phyloP scores from a whole-genome alignment of 2,329 filamentous ascomycete species.

The Ilyonectria sp. region DNA sequence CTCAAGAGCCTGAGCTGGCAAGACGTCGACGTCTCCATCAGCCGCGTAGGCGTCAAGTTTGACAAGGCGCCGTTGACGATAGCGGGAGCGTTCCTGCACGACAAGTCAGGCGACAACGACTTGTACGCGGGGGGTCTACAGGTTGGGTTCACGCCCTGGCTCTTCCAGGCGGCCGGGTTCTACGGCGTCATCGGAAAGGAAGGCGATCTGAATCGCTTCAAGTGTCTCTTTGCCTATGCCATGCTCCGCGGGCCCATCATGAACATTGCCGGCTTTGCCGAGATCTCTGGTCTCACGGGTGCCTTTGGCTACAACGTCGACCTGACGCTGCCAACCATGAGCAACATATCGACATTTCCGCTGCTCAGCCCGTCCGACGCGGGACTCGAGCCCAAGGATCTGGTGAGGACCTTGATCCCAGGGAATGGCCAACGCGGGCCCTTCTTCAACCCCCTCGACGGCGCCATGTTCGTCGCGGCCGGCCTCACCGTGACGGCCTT shows the following conservation, averaged over 20 bases:
- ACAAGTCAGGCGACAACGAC: conserved; percentile 40
- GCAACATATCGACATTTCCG: conserved; percentile 37
- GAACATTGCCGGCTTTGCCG: conserved; percentile 54
- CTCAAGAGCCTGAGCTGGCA: conserved; percentile 52
- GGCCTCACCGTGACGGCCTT: conserved; percentile 58
- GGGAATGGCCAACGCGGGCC: conserved; percentile 52
- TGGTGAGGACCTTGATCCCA: conserved; percentile 47
- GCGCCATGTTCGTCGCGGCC: conserved; percentile 44
- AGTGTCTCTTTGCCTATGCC: conserved; percentile 55
- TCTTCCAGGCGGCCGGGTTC: conserved; percentile 57
- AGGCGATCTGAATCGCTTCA: conserved; percentile 41
- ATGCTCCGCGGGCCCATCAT: conserved; percentile 57
- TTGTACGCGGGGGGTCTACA: conserved; percentile 56
- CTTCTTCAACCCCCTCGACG: conserved; percentile 1
- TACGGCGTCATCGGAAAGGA: conserved; percentile 49
- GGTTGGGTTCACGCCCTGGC: conserved; percentile 53
- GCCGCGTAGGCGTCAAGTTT: neutral
- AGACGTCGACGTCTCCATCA: neutral
- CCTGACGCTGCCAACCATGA: conserved; percentile 50
- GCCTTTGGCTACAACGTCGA: conserved; percentile 60
- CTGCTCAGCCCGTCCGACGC: conserved; percentile 21
- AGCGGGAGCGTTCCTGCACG: conserved; percentile 53
- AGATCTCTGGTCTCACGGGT: conserved; percentile 52
- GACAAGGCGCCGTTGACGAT: conserved; percentile 35
- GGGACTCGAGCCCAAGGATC: conserved; percentile 2